Evolutionary conservation across 2,329 filamentous ascomycete species (phyloP).

Genomic region (Claviceps paspali): DNA sequence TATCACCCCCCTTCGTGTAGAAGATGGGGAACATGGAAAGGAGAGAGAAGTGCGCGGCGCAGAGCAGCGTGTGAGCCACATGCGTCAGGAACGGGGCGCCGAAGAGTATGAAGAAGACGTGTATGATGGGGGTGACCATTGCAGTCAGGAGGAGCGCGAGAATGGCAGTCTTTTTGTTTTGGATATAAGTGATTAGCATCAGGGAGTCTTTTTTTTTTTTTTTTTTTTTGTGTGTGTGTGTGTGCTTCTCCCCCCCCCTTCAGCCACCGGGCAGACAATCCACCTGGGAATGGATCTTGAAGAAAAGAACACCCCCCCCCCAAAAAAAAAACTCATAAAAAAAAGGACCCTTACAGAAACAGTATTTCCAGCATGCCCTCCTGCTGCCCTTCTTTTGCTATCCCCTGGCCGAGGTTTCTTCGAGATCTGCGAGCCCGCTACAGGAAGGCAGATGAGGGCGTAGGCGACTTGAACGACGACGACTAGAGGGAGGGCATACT

Average conservation of each 20-base stretch:
- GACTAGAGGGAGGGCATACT: constrained; percentile 45
- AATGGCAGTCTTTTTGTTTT: constrained; percentile 30
- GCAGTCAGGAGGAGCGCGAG: constrained; percentile 44
- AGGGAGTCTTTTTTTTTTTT: neutral
- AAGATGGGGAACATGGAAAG: constrained; percentile 67
- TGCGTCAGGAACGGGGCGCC: constrained; percentile 83
- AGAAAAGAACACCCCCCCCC: no score
- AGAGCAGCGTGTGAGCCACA: constrained; percentile 60
- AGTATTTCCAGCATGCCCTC: neutral
- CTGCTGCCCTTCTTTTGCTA: constrained; percentile 31
- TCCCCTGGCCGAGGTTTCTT: constrained; percentile 38
- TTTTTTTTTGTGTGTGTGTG: no score
- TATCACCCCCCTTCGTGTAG: constrained; percentile 71
- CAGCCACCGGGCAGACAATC: no score
- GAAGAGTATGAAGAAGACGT: constrained; percentile 64
- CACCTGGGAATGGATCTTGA: no score
- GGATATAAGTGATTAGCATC: neutral
- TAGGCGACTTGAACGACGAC: constrained; percentile 49
- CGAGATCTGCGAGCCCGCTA: constrained; percentile 32
- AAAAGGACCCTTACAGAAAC: neutral
- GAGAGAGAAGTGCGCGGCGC: constrained; percentile 66
- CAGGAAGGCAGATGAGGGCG: constrained; percentile 46
- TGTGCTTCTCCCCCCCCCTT: no score
- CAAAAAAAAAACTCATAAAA: no score
- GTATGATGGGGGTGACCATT: constrained; percentile 49